A percentile compares a stretch with the other conserved stretches of the same genome.
Evolutionary conservation across 208 protist genomes (phyloP).

Genomic region (Naegleria fowleri): DNA sequence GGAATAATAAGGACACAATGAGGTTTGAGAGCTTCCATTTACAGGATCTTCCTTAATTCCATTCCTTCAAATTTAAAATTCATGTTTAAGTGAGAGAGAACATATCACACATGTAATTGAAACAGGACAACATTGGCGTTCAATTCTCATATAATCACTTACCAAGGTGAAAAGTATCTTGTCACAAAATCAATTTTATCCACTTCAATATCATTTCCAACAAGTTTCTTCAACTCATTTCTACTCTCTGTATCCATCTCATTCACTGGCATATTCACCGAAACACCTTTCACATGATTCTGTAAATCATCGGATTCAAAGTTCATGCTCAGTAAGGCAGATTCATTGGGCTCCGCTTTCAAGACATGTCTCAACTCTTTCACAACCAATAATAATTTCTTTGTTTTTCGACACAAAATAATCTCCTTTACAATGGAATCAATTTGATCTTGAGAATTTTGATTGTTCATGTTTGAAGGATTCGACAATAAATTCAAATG

Average conservation of each 20-base stretch:
- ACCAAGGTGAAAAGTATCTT: conserved; percentile 28
- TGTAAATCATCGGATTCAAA: background rate
- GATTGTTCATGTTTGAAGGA: background rate
- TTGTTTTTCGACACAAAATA: background rate
- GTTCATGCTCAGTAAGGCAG: background rate
- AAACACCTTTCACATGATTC: background rate
- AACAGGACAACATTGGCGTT: no score
- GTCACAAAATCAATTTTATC: conserved; percentile 26
- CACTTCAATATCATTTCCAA: background rate
- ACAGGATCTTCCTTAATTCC: conserved; percentile 38
- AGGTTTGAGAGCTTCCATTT: conserved; percentile 10
- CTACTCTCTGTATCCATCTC: background rate
- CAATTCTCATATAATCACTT: no score
- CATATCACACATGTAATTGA: no score
- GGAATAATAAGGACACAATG: conserved; percentile 11
- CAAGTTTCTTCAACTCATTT: background rate
- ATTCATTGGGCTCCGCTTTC: background rate
- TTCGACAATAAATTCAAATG: background rate
- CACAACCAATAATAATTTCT: background rate
- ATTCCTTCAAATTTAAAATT: no score
- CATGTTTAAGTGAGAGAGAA: no score
- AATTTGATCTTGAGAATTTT: background rate
- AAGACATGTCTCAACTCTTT: background rate
- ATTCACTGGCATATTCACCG: background rate
- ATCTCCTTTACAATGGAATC: background rate